Evolutionary conservation across 2,329 filamentous ascomycete species (phyloP), one percentile per base, ranked within the genome.

Genomic region (Claviceps lovelessii): DNA sequence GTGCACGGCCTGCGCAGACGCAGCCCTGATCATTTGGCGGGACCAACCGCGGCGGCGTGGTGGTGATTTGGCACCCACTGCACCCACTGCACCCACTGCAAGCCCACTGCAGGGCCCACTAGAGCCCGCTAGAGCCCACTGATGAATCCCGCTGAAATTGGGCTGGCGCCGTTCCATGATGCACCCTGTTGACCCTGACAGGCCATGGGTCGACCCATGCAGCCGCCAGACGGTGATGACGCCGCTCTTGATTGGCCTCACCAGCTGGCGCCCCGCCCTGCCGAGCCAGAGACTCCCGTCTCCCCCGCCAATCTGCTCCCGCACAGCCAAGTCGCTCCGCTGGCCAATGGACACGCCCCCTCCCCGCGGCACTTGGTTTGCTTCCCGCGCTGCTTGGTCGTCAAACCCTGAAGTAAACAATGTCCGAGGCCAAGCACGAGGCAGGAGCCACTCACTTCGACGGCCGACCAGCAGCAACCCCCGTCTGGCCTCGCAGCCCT

Each of bases 41-140:
- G 55, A 54, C 45, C 52, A 56, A 54, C 55, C 55, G 55, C 49
- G n/a, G 44, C 35, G 52, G 15, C 51, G 46, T 44, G 15, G 54
- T 47, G 37, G 41, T 35, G 39, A 33, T 52, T 37, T 29, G 23
- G 45, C 31, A 47, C 23, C 49, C 44, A 33, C 33, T 37, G 35
- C 13, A 15, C 19, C 45, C 54, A 19, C 44, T 29, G 45, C 31
- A 47, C 23, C 49, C 44, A 28, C 33, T 37, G 35, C 13, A 15
- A 23, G 23, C 23, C 23, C 23, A 23, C 44, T 29, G 45, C 31
- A 47, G 23, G 3, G 23, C 23, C 49, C 44, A 33, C 33, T 37
- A 23, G 35, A n/a, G 15, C 19, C 45, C 54, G 23, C 23, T 13
- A 7, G 35, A 39, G 35, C 35, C 35, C 35, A 39, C 9, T 13